phyloP scores from a whole-genome alignment of 345 rosid species.

The Populus alba region DNA sequence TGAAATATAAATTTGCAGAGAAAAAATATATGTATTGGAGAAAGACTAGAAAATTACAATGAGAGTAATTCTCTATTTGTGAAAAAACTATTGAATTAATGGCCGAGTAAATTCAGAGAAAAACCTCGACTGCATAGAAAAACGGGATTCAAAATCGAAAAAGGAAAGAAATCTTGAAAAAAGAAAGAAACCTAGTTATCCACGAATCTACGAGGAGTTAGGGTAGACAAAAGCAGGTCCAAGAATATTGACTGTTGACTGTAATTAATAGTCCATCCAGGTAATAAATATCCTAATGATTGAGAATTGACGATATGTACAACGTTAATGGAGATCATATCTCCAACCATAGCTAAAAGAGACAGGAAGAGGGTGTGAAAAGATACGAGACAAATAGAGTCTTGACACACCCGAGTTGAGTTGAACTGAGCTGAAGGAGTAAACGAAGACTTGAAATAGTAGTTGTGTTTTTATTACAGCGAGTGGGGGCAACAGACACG shows the following conservation, averaged over 20 bases:
- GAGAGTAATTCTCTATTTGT: no score
- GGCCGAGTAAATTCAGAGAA: no score
- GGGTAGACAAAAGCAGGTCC: not conserved
- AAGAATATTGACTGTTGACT: not conserved
- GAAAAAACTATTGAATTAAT: no score
- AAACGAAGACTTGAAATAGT: not conserved
- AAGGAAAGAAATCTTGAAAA: no score
- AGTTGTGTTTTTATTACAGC: not conserved
- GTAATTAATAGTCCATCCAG: not conserved
- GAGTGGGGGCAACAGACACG: conserved; percentile 20
- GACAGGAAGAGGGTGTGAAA: not conserved
- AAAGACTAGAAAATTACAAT: no score
- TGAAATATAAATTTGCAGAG: no score
- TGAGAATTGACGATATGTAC: not conserved
- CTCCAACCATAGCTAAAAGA: not conserved
- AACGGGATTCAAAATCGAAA: no score
- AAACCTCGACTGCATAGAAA: no score
- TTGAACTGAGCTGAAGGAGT: not conserved
- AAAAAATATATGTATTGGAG: no score
- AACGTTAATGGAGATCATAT: not conserved
- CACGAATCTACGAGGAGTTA: not conserved
- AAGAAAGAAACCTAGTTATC: not conserved
- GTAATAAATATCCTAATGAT: not conserved
- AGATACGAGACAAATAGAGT: not conserved
- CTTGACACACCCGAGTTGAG: not conserved